Percentiles rank a stretch among this genome's conserved stretches.
These are phyloP conservation scores for Ramularia endophylla DNA, from an alignment of 2,329 filamentous ascomycete genomes.

Conservation along the genomic window DNA sequence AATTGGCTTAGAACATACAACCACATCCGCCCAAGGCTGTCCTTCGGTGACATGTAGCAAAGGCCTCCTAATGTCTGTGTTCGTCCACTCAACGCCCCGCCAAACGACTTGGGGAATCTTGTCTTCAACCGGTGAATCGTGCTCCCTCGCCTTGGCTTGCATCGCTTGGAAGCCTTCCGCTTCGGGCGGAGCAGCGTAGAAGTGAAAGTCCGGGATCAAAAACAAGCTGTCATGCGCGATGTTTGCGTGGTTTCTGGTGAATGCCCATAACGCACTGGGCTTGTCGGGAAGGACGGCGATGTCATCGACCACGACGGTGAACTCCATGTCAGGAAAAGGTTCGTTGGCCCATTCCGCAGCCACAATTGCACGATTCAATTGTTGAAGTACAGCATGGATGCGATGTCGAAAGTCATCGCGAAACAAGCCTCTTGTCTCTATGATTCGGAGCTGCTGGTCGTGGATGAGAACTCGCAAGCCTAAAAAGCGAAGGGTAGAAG, in stretches of 20 bases:
- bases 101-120: slow-evolving; percentile 28
- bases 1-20: slow-evolving; percentile 9
- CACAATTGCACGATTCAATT: slow-evolving; percentile 13
- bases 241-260: slow-evolving; percentile 12
- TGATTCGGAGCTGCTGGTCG: slow-evolving; percentile 17
- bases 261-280: slow-evolving; percentile 11
- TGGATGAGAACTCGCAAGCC: slow-evolving; percentile 15
- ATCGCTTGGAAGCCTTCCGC: slow-evolving; percentile 17
- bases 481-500: no score
- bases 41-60: slow-evolving; percentile 27
- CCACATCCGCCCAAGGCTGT: slow-evolving; percentile 34
- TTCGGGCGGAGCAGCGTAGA: slow-evolving; percentile 15
- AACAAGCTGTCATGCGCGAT: slow-evolving; percentile 18
- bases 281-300: slow-evolving; percentile 11
- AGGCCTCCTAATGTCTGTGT: slow-evolving; percentile 22
- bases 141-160: slow-evolving; percentile 14
- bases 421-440: slow-evolving; percentile 15
- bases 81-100: slow-evolving; percentile 26
- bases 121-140: slow-evolving; percentile 18
- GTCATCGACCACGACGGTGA: slow-evolving; percentile 18
- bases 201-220: slow-evolving; percentile 19
- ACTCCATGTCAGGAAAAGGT: slow-evolving; percentile 17
- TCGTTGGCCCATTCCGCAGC: slow-evolving; percentile 15
- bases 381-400: slow-evolving; percentile 28
- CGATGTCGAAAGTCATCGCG: slow-evolving; percentile 23